A percentile compares a stretch with the other conserved stretches of the same genome.
These are phyloP conservation scores for Suillus subluteus DNA, from an alignment of 768 basidiomycete genomes.

Conservation along the genomic window DNA sequence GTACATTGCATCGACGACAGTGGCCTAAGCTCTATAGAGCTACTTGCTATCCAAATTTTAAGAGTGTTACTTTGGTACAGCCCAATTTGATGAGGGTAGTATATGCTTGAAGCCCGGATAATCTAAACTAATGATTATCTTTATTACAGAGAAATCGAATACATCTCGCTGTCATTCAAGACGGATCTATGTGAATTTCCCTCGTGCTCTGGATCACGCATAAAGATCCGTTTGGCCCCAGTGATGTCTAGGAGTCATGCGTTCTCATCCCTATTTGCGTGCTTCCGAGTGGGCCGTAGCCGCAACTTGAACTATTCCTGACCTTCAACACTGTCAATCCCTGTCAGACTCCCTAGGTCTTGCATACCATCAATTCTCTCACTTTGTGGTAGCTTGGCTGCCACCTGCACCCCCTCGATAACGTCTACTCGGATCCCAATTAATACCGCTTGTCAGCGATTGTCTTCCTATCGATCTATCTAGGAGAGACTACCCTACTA, in stretches of 20 bases:
- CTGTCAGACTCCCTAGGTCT: neutral
- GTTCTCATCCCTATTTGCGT: neutral
- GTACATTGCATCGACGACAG: neutral
- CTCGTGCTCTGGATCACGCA: neutral
- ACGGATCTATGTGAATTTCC: conserved; percentile 11
- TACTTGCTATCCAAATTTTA: neutral
- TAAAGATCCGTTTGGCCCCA: neutral
- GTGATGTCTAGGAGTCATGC: neutral
- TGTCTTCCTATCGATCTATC: neutral
- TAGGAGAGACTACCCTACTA: neutral
- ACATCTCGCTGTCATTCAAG: neutral
- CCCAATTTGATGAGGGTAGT: conserved; percentile 27
- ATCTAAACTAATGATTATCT: conserved; percentile 24
- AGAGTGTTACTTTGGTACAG: neutral
- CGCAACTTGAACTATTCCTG: neutral
- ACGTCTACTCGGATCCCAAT: neutral
- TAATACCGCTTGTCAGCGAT: no score
- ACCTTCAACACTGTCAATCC: neutral
- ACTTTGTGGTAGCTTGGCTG: neutral
- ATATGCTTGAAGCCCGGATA: neutral
- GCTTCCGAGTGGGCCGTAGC: neutral
- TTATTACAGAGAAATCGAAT: neutral
- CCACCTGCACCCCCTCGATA: neutral
- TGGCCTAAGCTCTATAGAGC: neutral
- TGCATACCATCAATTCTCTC: neutral